Conservation (phyloP, 2,329 filamentous ascomycete species). For the Aspergillus floridensis region DNA sequence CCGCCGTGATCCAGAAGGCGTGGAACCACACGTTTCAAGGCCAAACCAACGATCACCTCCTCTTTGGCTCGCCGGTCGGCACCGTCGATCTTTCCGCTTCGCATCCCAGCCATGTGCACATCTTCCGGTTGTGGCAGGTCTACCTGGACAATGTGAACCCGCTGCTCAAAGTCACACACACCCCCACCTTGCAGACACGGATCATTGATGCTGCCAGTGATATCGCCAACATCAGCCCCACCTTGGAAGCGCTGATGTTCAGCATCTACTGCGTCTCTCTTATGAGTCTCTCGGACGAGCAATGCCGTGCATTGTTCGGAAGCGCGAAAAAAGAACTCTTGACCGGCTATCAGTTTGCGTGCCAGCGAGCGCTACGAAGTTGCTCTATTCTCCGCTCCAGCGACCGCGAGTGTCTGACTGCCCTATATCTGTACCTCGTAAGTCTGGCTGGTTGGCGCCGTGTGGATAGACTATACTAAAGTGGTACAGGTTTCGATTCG, state of each 20-base stretch:
- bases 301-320: conserved; percentile 48
- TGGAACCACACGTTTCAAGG: conserved; percentile 44
- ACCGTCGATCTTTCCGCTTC: conserved; percentile 47
- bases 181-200: conserved; percentile 61
- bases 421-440: conserved; percentile 55
- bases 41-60: conserved; percentile 46
- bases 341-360: conserved; percentile 44
- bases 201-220: conserved; percentile 62
- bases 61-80: conserved; percentile 51
- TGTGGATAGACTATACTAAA: conserved; percentile 25
- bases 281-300: conserved; percentile 54
- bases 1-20: conserved; percentile 41
- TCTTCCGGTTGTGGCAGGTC: conserved; percentile 60
- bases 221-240: conserved; percentile 53
- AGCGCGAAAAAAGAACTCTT: conserved; percentile 40
- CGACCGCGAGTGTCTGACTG: conserved; percentile 50
- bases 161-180: conserved; percentile 66
- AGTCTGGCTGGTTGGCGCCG: conserved; percentile 18
- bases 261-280: conserved; percentile 61
- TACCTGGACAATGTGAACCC: conserved; percentile 70
- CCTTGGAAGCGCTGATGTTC: conserved; percentile 67
- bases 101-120: conserved; percentile 64
- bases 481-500: conserved; percentile 53
- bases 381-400: conserved; percentile 42
- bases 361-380: conserved; percentile 48